Percentiles rank a stretch among this genome's conserved stretches.
These are phyloP conservation scores for Simmondsia chinensis DNA, from an alignment of 148 eudicot genomes.

Conservation along the genomic window DNA sequence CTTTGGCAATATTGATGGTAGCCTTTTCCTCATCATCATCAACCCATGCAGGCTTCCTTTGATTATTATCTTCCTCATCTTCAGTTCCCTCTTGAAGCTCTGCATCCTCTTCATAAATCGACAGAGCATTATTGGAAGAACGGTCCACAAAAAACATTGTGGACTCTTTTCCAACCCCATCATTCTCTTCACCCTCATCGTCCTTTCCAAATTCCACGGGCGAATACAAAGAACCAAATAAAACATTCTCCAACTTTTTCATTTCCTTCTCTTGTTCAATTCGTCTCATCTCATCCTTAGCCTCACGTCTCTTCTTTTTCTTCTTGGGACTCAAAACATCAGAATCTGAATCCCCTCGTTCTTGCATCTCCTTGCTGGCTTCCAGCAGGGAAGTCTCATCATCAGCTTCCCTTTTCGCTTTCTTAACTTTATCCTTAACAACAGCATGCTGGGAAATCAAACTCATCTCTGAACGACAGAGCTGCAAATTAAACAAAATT, in stretches of 20 bases:
- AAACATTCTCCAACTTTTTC: constrained; percentile 49
- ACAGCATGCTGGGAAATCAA: constrained; percentile 68
- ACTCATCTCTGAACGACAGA: constrained; percentile 51
- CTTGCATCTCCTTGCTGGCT: constrained; percentile 17
- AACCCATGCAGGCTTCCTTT: constrained; percentile 76
- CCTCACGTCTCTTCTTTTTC: constrained; percentile 41
- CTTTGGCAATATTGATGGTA: constrained; percentile 54
- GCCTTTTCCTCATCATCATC: constrained; percentile 78
- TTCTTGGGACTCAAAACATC: constrained; percentile 17
- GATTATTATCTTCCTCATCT: constrained; percentile 22
- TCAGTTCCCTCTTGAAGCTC: constrained; percentile 11
- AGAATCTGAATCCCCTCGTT: constrained; percentile 15
- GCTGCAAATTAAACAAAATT: too few relatives aligned
- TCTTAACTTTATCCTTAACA: constrained; percentile 29
- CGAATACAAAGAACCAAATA: constrained; percentile 63
- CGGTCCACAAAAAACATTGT: constrained; percentile 50
- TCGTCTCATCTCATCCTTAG: constrained; percentile 19
- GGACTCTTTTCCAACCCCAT: constrained; percentile 25
- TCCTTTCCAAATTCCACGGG: constrained; percentile 66
- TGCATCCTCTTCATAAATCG: constrained; percentile 41
- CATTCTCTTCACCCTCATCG: constrained; percentile 21
- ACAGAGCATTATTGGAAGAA: constrained; percentile 26
- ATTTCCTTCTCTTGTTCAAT: constrained; percentile 47
- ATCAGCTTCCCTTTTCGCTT: constrained; percentile 34
- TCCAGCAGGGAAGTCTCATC: constrained; percentile 23